Evolutionary conservation across 2,329 filamentous ascomycete species (phyloP), one percentile per base, ranked within the genome.

Genomic region (Paecilomyces niveus): DNA sequence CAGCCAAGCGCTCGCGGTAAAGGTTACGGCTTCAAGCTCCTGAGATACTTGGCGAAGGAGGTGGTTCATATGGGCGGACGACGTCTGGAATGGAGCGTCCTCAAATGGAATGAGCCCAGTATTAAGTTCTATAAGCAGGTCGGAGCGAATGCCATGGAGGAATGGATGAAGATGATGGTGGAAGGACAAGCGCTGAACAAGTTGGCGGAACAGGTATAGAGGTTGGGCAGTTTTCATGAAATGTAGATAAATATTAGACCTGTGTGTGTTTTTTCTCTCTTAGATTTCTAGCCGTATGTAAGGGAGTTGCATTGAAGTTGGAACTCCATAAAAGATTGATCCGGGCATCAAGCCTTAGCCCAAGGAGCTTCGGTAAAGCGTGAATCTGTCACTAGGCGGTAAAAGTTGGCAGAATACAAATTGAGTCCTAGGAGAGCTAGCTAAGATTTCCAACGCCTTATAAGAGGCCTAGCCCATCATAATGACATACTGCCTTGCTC

Each of bases 41-140:
- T 97, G 54, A 83, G 83, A 61, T 84, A 85, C 64, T 77, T 97
- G 70, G 93, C 92, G n/a, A 85, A 83, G 68, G 89, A 96, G 77
- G 87, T 91, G 2, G 69, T 89, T 56, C 81, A 83, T 56, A 87
- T 92, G 63, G 80, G 83, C 2, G 92, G 92, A 1, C 86, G 82
- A 7, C 81, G 93, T 59, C 76, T 97, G 57, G 92, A 97, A 70
- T 97, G 93, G 93, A 86, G 83, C 64, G 94, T 96, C 62, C 75
- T 97, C 67, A 93, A 90, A 60, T 96, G 92, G 92, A 97, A 97
- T 70, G 85, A 90, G 79, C 89, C 90, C 7, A 92, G 89, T 72
- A 89, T 97, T 76, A 81, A 86, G 66, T 97, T 97, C 69, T 97
- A 97, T 68, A 74, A 81, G 63, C 68, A 70, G 57, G 65, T 80